Base-by-base conservation (phyloP, 441 rosid genomes). In the Jatropha podagrica region DNA sequence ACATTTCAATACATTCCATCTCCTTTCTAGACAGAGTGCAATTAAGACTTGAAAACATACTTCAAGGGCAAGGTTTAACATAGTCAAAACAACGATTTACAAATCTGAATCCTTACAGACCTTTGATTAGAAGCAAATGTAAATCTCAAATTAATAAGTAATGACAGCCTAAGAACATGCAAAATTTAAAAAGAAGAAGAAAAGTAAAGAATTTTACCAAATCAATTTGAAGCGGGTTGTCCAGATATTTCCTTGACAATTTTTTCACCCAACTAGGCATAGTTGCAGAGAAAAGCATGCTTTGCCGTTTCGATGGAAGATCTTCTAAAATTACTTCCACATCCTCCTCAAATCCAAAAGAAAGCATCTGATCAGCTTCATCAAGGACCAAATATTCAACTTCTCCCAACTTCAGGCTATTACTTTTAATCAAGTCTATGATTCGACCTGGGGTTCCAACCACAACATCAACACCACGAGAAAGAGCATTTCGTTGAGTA, bases 281-380 rank as follows among this genome's bases (percentile, higher is more conserved):
- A 66, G 99, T 95, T 69, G 99, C 99, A 38, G 99, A 95, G 88
- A 95, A 95, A 79, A 95, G 98, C 99, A 93, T 93, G 88, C 94
- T 95, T 73, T 95, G 99, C 63, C 98, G 64, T 82, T 93, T 86
- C 8, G 88, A 20, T 4, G 99, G 97, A 67, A 95, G 92, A 84
- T 89, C 90, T 83, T 95, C 94, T 68, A 95, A 85, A 83, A 95
- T 95, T 17, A 88, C 78, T 81, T 95, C 99, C 13, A 95, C 99
- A 54, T 86, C 98, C 85, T 95, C 98, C 88, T 93, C 99, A 72
- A 95, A 95, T 51, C 99, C 99, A 85, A 95, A 96, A 0, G 98
- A 97, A 87, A 95, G 99, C 99, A 95, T 95, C 87, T 90, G 98
- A 81, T 95, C 99, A 74, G 98, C 99, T 88, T 95, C 99, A 80